phyloP scores from a whole-genome alignment of 192 early-diverging fungal species.

The Umbelopsis vinacea region DNA sequence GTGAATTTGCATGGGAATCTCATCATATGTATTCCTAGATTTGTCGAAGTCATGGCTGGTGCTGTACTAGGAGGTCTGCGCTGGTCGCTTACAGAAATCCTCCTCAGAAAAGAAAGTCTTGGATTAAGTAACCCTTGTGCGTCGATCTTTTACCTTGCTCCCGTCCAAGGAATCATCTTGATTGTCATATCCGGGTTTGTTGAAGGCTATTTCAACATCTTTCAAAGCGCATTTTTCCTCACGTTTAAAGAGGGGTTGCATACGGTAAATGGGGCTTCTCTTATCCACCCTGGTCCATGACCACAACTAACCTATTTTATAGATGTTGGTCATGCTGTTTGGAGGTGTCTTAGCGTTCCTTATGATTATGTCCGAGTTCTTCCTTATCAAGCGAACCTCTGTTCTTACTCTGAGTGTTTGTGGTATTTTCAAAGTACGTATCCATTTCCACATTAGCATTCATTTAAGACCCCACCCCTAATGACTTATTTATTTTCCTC shows the following conservation, averaged over 20 bases:
- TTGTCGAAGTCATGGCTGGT: slow-evolving; percentile 77
- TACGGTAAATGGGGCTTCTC: slow-evolving; percentile 33
- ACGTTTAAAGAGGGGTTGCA: slow-evolving; percentile 36
- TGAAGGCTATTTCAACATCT: slow-evolving; percentile 63
- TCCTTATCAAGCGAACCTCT: slow-evolving; percentile 80
- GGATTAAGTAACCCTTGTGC: slow-evolving; percentile 90
- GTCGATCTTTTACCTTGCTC: slow-evolving; percentile 82
- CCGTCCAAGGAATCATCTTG: slow-evolving; percentile 73
- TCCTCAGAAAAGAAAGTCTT: slow-evolving; percentile 73
- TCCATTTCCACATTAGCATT: background rate
- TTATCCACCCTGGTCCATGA: background rate
- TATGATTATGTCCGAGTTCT: slow-evolving; percentile 89
- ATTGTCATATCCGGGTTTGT: slow-evolving; percentile 64
- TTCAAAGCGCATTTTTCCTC: slow-evolving; percentile 56
- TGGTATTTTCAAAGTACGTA: slow-evolving; percentile 73
- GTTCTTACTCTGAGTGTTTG: slow-evolving; percentile 89
- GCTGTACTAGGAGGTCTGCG: slow-evolving; percentile 86
- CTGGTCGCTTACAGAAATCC: slow-evolving; percentile 88
- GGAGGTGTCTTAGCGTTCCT: slow-evolving; percentile 86
- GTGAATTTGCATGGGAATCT: background rate
- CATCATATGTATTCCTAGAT: slow-evolving; percentile 38
- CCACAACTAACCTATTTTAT: background rate
- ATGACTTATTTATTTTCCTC: background rate
- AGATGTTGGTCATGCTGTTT: slow-evolving; percentile 59
- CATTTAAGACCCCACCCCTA: background rate